Conservation (phyloP, 257 asterid species). For the Nicotiana paniculata region DNA sequence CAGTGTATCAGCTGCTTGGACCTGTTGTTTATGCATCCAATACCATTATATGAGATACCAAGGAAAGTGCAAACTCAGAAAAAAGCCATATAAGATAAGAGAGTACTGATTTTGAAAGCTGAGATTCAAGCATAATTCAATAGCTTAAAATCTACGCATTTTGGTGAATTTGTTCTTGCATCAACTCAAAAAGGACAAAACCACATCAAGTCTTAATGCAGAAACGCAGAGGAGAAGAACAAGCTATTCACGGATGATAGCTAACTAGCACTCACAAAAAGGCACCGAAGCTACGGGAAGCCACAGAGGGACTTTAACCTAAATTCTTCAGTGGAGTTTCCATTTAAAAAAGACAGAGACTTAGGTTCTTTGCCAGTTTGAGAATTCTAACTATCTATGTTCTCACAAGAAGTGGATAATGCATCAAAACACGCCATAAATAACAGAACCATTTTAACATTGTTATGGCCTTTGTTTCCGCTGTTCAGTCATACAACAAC, state of each 20-base stretch:
- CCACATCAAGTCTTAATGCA: not conserved
- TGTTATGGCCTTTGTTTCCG: not conserved
- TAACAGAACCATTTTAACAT: not conserved
- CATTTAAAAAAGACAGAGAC: not conserved
- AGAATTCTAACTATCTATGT: not conserved
- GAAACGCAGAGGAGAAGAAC: not conserved
- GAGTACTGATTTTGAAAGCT: not conserved
- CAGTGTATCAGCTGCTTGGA: constrained; percentile 77
- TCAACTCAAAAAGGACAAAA: not conserved
- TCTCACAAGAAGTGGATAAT: not conserved
- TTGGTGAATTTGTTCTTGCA: not conserved
- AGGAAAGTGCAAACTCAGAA: too few species aligned
- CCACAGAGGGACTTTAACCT: not conserved
- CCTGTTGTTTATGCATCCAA: constrained; percentile 38
- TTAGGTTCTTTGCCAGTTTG: not conserved
- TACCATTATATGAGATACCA: not conserved
- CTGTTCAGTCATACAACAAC: not conserved
- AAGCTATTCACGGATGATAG: not conserved
- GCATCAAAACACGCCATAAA: not conserved
- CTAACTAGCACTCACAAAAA: not conserved
- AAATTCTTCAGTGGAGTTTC: not conserved
- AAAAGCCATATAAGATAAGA: too few species aligned
- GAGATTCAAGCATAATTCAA: not conserved
- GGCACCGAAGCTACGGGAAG: not conserved
- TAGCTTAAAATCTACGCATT: not conserved